These are phyloP conservation scores for Globisporangium alternatum DNA, from an alignment of 352 stramenopile genomes.

Conservation along the genomic window DNA sequence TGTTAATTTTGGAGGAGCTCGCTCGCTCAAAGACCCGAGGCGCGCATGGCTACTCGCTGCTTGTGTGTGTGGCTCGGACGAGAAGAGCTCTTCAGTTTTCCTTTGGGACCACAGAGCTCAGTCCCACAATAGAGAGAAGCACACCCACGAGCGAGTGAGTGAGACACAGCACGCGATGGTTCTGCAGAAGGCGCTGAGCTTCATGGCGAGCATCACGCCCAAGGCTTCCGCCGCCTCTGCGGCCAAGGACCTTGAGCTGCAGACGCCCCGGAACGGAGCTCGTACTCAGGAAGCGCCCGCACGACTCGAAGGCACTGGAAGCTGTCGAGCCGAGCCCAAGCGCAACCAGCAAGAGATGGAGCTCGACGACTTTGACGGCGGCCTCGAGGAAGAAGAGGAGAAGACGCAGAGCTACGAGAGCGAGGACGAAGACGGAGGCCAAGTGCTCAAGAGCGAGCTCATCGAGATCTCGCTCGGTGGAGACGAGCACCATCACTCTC, in stretches of 20 bases:
- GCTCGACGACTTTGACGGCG: conserved; percentile 11
- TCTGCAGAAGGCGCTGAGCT: conserved; percentile 37
- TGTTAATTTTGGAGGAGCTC: too few relatives aligned
- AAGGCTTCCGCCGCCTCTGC: neutral
- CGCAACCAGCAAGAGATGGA: conserved; percentile 18
- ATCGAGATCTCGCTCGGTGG: conserved; percentile 59
- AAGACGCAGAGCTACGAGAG: conserved; percentile 19
- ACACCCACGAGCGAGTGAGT: neutral
- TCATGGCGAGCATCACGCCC: conserved; percentile 23
- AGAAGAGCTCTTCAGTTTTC: conserved; percentile 6
- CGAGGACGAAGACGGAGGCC: conserved; percentile 17
- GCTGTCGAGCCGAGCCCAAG: neutral
- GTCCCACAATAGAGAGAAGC: neutral
- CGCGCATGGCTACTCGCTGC: neutral
- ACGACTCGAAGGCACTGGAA: neutral
- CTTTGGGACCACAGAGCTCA: neutral
- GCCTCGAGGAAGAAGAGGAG: conserved; percentile 15
- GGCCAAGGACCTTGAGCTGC: neutral
- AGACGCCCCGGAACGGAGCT: neutral
- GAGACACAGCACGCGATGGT: conserved; percentile 22
- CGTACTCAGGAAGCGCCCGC: neutral
- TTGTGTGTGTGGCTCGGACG: neutral
- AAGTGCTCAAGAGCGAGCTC: conserved; percentile 27
- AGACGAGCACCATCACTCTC: conserved; percentile 11
- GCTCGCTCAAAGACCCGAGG: neutral